Percentiles rank a stretch among this genome's conserved stretches.
Evolutionary conservation across 1,284 basidiomycete genomes (phyloP).

Genomic region (Cutaneotrichosporon mucoides): DNA sequence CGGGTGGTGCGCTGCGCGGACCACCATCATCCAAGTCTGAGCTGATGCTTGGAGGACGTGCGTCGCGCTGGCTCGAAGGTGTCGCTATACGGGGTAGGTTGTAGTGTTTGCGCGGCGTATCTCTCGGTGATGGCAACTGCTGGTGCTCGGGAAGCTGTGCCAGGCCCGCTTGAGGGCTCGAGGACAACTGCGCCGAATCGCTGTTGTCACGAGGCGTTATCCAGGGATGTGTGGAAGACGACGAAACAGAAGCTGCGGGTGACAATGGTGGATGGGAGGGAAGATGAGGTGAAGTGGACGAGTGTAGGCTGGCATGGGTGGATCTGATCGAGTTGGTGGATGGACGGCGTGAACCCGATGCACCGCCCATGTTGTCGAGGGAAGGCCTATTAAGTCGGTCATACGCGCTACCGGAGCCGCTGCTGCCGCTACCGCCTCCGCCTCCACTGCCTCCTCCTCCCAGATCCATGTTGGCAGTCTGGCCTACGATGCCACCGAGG

Average conservation of each 20-base stretch:
- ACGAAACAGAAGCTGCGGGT: conserved; percentile 26
- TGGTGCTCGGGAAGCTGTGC: conserved; percentile 1
- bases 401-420: too few species aligned
- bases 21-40: conserved; percentile 13
- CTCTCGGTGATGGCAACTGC: conserved; percentile 2
- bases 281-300: not conserved
- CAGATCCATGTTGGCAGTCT: not conserved
- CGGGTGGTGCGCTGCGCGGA: conserved; percentile 28
- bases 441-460: not conserved
- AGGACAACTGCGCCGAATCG: conserved; percentile 1
- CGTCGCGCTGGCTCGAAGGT: conserved; percentile 1
- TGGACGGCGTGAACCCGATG: not conserved
- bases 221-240: conserved; percentile 20
- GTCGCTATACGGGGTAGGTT: conserved; percentile 28
- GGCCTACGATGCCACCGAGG: not conserved
- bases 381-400: not conserved
- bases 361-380: not conserved
- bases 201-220: conserved; percentile 6
- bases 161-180: conserved; percentile 1
- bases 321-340: conserved; percentile 6
- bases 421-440: not conserved
- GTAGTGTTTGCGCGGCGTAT: not conserved
- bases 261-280: not conserved
- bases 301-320: not conserved
- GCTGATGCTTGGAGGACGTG: not conserved